A percentile compares a stretch with the other conserved stretches of the same genome.
These are phyloP conservation scores for Penicillium capsulatum DNA, from an alignment of 2,329 filamentous ascomycete species.

Conservation along the genomic window DNA sequence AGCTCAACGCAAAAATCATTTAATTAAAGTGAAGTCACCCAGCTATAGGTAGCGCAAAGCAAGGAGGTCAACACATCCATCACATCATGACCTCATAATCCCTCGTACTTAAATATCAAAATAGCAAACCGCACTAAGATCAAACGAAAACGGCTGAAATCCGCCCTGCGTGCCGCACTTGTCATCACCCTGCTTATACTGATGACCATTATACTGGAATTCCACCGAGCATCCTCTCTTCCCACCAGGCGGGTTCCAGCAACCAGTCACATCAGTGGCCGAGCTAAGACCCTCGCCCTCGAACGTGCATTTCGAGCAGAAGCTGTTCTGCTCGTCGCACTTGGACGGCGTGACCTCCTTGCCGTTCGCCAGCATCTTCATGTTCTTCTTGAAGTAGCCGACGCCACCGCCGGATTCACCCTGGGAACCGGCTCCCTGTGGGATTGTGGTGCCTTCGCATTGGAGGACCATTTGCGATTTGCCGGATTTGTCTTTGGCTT, in stretches of 20 bases:
- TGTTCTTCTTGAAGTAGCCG: slow-evolving; percentile 5
- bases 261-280: slow-evolving; percentile 7
- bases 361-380: slow-evolving; percentile 3
- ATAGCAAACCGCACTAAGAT: slow-evolving; percentile 7
- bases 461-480: slow-evolving; percentile 6
- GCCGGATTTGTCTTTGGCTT: slow-evolving; percentile 7
- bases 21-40: too few species aligned
- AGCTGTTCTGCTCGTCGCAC: not conserved
- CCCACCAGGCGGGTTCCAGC: slow-evolving; percentile 7
- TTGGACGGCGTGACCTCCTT: slow-evolving; percentile 1
- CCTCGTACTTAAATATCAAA: not conserved
- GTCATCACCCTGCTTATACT: slow-evolving; percentile 3
- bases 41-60: too few species aligned
- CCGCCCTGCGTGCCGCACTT: slow-evolving; percentile 1
- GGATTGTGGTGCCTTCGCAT: slow-evolving; percentile 6
- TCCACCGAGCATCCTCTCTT: not conserved
- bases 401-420: slow-evolving; percentile 5
- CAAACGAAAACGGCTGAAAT: slow-evolving; percentile 4
- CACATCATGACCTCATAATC: too few species aligned
- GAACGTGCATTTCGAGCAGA: slow-evolving; percentile 6
- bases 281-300: slow-evolving; percentile 6
- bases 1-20: too few species aligned
- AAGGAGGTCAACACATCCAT: too few species aligned
- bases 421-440: slow-evolving; percentile 1
- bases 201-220: slow-evolving; percentile 6